Evolutionary conservation across 2,329 filamentous ascomycete genomes (phyloP).

Genomic region (Ceratocystis cubensis): DNA sequence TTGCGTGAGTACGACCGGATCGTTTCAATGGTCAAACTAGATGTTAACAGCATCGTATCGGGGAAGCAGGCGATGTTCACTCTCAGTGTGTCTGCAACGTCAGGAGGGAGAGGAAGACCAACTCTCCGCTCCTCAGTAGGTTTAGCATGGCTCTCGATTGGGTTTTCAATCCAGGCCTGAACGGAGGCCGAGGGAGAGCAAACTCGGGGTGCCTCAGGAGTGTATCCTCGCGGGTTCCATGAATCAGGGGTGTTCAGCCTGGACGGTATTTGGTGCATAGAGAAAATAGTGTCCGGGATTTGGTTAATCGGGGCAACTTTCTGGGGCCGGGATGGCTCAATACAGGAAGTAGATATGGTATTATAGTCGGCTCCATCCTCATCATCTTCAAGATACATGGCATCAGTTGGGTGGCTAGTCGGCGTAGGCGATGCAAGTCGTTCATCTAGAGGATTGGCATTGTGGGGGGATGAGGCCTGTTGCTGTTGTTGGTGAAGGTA

Average conservation of each 20-base stretch:
- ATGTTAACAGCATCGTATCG: slow-evolving; percentile 45
- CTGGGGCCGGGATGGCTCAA: background rate
- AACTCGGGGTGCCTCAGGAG: background rate
- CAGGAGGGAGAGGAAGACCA: slow-evolving; percentile 38
- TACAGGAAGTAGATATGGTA: background rate
- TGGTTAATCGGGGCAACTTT: background rate
- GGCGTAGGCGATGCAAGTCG: background rate
- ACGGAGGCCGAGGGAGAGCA: slow-evolving; percentile 28
- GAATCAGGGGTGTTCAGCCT: slow-evolving; percentile 12
- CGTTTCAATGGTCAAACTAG: slow-evolving; percentile 44
- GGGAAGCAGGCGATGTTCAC: slow-evolving; percentile 45
- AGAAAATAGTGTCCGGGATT: background rate
- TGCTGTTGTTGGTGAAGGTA: background rate
- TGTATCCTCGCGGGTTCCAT: slow-evolving; percentile 13
- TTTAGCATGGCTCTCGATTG: background rate
- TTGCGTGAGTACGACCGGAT: slow-evolving; percentile 45
- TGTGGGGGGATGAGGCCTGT: background rate
- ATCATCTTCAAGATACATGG: slow-evolving; percentile 11
- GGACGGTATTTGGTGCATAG: background rate
- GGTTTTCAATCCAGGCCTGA: slow-evolving; percentile 27
- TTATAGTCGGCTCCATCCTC: slow-evolving; percentile 3
- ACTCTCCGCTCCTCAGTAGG: slow-evolving; percentile 17
- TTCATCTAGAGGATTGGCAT: background rate
- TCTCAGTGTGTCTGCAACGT: slow-evolving; percentile 42
- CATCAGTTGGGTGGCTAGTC: background rate